These are phyloP conservation scores for Goffeauzyma gilvescens DNA, from an alignment of 768 basidiomycete genomes.

Conservation along the genomic window DNA sequence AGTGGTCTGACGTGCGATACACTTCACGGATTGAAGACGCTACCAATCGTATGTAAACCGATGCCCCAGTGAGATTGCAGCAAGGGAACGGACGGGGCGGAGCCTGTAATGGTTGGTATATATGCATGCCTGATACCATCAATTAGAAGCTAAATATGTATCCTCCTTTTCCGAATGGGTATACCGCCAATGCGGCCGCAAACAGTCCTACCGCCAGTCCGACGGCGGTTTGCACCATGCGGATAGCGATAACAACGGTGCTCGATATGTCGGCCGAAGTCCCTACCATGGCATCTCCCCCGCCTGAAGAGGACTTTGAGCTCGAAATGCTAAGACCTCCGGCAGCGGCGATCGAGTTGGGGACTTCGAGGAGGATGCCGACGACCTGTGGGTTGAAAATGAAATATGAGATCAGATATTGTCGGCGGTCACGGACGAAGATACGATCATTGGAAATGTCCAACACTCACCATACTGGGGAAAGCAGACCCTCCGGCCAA, in stretches of 20 bases:
- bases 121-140: not conserved
- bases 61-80: too few species aligned
- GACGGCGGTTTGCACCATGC: constrained; percentile 21
- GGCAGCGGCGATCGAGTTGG: constrained; percentile 23
- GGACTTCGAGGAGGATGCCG: constrained; percentile 20
- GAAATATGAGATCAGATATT: not conserved
- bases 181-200: constrained; percentile 19
- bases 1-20: too few species aligned
- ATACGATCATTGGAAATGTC: not conserved
- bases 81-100: too few species aligned
- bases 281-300: too few species aligned
- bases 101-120: too few species aligned
- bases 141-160: constrained; percentile 23
- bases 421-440: not conserved
- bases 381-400: constrained; percentile 7
- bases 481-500: constrained; percentile 21
- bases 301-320: not conserved
- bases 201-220: constrained; percentile 23
- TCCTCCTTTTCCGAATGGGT: constrained; percentile 22
- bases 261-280: constrained; percentile 2
- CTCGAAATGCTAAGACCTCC: constrained; percentile 10
- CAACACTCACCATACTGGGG: constrained; percentile 15
- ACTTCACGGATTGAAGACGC: too few species aligned
- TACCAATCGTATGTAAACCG: too few species aligned
- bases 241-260: constrained; percentile 13